Evolutionary conservation across 1,284 basidiomycete species (phyloP), one percentile per base, ranked within the genome.

Genomic region (Wallemia mellicola): DNA sequence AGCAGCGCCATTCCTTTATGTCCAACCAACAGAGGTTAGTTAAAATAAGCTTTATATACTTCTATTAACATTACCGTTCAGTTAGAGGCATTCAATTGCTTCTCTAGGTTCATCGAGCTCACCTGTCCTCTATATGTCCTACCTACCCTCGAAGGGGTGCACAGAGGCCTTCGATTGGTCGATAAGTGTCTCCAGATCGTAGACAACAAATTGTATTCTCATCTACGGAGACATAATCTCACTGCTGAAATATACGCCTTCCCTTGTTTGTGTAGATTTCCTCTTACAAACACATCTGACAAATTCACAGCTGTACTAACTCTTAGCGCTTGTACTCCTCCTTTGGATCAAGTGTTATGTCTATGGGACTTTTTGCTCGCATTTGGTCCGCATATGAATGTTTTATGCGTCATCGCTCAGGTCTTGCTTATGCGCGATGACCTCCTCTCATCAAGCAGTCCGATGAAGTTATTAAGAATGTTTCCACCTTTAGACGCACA

Each of bases 201-300:
- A 14, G 92, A 98, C 67, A 78, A 80, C 0, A 83, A 88, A 54
- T 75, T 98, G 19, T 92, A 78, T 67, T 73, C 75, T 15, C 77
- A 89, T 69, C 73, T 98, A 38, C 78, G 83, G 28, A 82, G 81
- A 33, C 92, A 91, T 68, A 91, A 91, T 63, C 77, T 98, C n/a
- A 83, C 82, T n/a, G 92, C 92, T 2, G 89, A 96, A 68, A 79
- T 98, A 30, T 96, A 96, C 69, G 92, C 91, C 0, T 96, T 98
- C 66, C 86, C 92, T 57, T 94, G 88, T 89, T 65, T 61, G 83
- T 75, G 32, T 24, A 24, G n/a, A 14, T 24, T 24, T 28, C 22
- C n/a, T 55, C 2, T 27, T 22, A 25, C 24, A 1, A n/a, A 28
- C 25, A 19, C 24, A n/a, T 27, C 28, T 5, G n/a, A 22, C 24